Evolutionary conservation across 2,329 filamentous ascomycete species (phyloP).

Genomic region (Ophiobolus disseminans): DNA sequence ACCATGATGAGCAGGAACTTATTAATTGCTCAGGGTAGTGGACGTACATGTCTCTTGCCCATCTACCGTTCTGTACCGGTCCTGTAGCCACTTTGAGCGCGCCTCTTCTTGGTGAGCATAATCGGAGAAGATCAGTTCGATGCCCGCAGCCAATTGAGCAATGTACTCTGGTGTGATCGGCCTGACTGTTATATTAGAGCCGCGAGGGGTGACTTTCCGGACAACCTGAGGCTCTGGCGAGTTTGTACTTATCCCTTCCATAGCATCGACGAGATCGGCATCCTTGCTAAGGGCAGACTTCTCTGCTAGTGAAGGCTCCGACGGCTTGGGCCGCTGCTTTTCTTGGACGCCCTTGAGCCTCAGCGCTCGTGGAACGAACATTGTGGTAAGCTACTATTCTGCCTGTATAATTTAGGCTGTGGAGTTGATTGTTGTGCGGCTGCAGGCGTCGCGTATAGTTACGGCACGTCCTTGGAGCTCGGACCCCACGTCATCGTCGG

Average conservation of each 20-base stretch:
- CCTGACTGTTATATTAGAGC: conserved; percentile 27
- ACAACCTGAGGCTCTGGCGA: too few species aligned
- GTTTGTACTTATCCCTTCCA: conserved; percentile 32
- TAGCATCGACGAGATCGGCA: conserved; percentile 32
- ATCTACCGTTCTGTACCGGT: conserved; percentile 32
- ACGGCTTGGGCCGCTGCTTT: conserved; percentile 15
- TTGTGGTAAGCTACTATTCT: too few species aligned
- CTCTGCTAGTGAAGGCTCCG: conserved; percentile 1
- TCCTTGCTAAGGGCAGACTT: conserved; percentile 19
- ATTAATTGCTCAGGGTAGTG: neutral
- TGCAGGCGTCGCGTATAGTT: neutral
- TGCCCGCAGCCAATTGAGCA: conserved; percentile 36
- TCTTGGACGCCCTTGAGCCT: conserved; percentile 42
- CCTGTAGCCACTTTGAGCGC: conserved; percentile 34
- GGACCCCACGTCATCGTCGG: conserved; percentile 17
- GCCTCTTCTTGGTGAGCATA: conserved; percentile 43
- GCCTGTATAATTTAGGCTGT: too few species aligned
- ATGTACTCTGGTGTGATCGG: conserved; percentile 37
- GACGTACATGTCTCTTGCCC: conserved; percentile 34
- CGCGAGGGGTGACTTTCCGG: conserved; percentile 13
- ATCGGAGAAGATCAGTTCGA: conserved; percentile 46
- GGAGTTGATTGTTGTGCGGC: neutral
- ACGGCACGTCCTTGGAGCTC: conserved; percentile 6
- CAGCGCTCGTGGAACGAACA: conserved; percentile 45
- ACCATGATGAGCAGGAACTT: neutral